Base-by-base conservation (phyloP, 495 filamentous ascomycete species). In the Podospora pseudopauciseta region DNA sequence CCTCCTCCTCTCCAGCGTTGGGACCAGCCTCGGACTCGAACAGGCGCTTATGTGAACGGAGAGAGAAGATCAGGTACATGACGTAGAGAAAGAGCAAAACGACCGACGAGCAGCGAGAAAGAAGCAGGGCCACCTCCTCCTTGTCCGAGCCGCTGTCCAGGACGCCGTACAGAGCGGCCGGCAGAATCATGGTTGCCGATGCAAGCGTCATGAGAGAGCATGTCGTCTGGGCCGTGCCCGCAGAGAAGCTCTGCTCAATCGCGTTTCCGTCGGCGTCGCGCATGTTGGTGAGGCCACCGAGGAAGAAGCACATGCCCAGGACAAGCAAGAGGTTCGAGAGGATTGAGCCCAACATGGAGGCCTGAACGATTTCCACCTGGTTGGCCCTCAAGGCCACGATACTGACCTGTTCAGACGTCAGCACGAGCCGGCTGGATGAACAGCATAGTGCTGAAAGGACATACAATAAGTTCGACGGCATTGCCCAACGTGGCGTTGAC, bases 401-500 rank as follows among this genome's bases (percentile, higher is more conserved):
- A 80, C 93, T 96, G 77, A 98, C 55, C 55, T 58, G 55, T 7
- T 20, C 11, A 58, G 39, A 49, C 6, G 15, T 49, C 9, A 49
- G 39, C 13, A 49, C 13, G 9, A 18, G 5, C 2, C 6, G 6
- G 13, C 4, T 49, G 39, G 9, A 11, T 13, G 2, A 49, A 49
- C 39, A 13, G 0, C 0, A 16, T 49, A 13, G 13, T 13, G 30
- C 30, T 7, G n/a, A 26, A 0, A 20, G 4, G 23, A 58, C 55
- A 19, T 26, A 58, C 95, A 82, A 99, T 99, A 73, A 98, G 80
- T 74, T 99, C 95, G n/a, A 97, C 94, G 0, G 95, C 95, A 84
- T 99, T 99, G 55, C 95, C 95, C 81, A 97, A 97, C 6, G 92
- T 96, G 28, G 95, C 95, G 83, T 99, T 99, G 75, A 97, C 86